Evolutionary conservation across 495 filamentous ascomycete genomes (phyloP), one percentile per base, ranked within the genome.

Genomic region (Aspergillus funiculosus): DNA sequence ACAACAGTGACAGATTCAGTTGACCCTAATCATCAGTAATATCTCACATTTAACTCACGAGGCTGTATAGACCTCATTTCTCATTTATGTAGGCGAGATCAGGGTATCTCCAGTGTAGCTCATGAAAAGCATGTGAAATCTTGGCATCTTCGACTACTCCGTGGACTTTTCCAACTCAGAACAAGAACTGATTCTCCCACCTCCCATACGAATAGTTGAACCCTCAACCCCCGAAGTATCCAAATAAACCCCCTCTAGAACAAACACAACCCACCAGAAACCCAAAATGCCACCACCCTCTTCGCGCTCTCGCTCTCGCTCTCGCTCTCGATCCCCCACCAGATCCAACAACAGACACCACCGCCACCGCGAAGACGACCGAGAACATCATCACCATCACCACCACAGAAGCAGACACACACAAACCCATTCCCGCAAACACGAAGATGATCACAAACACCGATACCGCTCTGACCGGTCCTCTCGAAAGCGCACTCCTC

Each of bases 401-500:
- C 17, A 54, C 14, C 51, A 39, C 20, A 50, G 51, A 27, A 52
- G 45, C 22, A 14, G 35, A n/a, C 29, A 39, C 11, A 25, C 39
- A 13, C 53, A 45, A 50, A 55, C 52, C 28, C 58, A 63, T 42
- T 57, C 55, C 22, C 53, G 58, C 28, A 56, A 58, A 39, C 62
- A 54, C 35, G 57, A 58, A n/a, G n/a, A n/a, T n/a, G n/a, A n/a
- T n/a, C n/a, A n/a, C n/a, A n/a, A n/a, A n/a, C n/a, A n/a, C 46
- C 61, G 57, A 11, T 58, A 46, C 13, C 59, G 52, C 35, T n/a
- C n/a, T n/a, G 51, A 52, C 28, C 51, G 34, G 46, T 15, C 41
- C 46, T 51, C 26, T 11, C 51, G 43, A 39, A 52, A 51, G 3
- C 22, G 27, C 11, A 38, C 39, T 32, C 40, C 36, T 29, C 48